Percentiles rank a stretch among this genome's conserved stretches.
Evolutionary conservation across 768 basidiomycete species (phyloP).

Genomic region (Cyclocybe aegerita): DNA sequence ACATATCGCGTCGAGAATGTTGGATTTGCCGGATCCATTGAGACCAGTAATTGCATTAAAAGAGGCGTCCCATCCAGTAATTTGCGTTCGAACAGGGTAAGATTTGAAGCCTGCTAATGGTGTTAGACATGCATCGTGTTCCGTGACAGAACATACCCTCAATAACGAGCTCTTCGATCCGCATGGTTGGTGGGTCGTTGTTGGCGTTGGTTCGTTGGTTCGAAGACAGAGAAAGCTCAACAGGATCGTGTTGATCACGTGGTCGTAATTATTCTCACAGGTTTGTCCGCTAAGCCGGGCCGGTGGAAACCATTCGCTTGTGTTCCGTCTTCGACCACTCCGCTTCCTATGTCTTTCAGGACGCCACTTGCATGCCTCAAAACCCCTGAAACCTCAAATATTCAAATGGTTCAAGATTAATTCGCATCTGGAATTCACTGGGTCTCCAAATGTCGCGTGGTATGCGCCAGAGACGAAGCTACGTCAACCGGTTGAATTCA

Average conservation of each 20-base stretch:
- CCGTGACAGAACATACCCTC: constrained; percentile 55
- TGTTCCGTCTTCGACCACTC: background rate
- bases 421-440: too few species aligned
- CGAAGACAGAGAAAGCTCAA: background rate
- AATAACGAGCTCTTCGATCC: constrained; percentile 93
- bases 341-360: background rate
- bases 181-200: constrained; percentile 10
- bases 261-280: background rate
- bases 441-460: too few species aligned
- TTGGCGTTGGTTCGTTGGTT: constrained; percentile 4
- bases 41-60: constrained; percentile 99
- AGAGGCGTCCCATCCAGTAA: constrained; percentile 95
- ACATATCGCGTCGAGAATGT: constrained; percentile 98
- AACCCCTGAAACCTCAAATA: too few species aligned
- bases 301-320: background rate
- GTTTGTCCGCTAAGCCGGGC: too few species aligned
- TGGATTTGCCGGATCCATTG: constrained; percentile 97
- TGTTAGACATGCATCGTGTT: background rate
- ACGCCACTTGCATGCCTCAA: too few species aligned
- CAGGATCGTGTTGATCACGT: background rate
- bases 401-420: too few species aligned
- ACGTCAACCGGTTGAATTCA: too few species aligned
- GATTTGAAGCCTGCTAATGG: constrained; percentile 84
- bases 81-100: constrained; percentile 93
- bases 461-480: too few species aligned